These are phyloP conservation scores for Ganoderma multipileum DNA, from an alignment of 1,284 basidiomycete genomes.

Conservation along the genomic window DNA sequence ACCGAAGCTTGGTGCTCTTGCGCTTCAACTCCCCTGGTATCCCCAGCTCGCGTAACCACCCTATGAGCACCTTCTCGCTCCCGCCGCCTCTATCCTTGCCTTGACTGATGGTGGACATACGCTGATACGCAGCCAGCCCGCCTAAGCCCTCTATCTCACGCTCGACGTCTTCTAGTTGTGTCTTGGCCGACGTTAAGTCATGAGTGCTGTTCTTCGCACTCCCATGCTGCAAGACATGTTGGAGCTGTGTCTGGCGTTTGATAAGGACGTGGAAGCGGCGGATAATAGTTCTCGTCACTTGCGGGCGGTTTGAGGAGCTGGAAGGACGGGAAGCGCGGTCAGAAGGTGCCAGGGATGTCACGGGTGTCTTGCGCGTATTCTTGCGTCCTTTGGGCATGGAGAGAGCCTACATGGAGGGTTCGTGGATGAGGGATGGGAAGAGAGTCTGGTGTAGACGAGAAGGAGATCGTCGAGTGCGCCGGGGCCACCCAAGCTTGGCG, in stretches of 20 bases:
- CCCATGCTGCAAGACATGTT: slow-evolving; percentile 32
- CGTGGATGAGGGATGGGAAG: slow-evolving; percentile 3
- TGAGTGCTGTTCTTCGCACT: slow-evolving; percentile 8
- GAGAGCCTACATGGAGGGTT: slow-evolving; percentile 11
- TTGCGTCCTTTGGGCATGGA: slow-evolving; percentile 38
- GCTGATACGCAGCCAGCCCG: slow-evolving; percentile 81
- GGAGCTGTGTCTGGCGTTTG: slow-evolving; percentile 62
- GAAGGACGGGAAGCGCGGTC: slow-evolving; percentile 24
- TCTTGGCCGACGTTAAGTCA: slow-evolving; percentile 32
- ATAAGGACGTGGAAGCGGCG: slow-evolving; percentile 73
- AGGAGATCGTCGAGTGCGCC: neutral
- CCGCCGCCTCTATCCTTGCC: slow-evolving; percentile 83
- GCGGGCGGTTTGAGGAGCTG: slow-evolving; percentile 50
- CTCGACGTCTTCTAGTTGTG: slow-evolving; percentile 57
- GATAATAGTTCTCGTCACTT: slow-evolving; percentile 68
- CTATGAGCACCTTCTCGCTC: slow-evolving; percentile 78
- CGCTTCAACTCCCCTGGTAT: slow-evolving; percentile 40
- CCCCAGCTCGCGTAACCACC: slow-evolving; percentile 71
- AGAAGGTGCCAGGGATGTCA: slow-evolving; percentile 31
- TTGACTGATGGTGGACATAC: slow-evolving; percentile 83
- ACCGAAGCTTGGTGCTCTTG: slow-evolving; percentile 49
- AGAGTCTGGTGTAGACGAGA: neutral
- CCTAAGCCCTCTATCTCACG: slow-evolving; percentile 71
- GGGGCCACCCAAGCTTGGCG: too few species aligned
- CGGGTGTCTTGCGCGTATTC: slow-evolving; percentile 38